Evolutionary conservation across 805 yeast genomes (phyloP).

Genomic region (Blastobotrys parvus): DNA sequence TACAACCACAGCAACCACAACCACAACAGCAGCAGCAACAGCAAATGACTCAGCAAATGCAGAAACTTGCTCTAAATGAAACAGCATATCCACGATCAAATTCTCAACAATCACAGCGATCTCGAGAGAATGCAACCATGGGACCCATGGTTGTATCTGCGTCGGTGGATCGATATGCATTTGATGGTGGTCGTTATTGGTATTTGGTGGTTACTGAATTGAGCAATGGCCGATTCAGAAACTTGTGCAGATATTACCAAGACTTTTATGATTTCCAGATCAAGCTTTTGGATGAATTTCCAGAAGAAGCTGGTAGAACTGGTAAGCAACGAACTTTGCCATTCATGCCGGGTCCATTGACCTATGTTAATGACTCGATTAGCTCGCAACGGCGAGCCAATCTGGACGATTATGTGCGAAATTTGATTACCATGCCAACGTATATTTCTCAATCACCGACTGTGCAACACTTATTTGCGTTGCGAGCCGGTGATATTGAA

Average conservation of each 20-base stretch:
- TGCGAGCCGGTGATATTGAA: slow-evolving; percentile 58
- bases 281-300: slow-evolving; percentile 69
- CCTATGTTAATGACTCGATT: slow-evolving; percentile 75
- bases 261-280: slow-evolving; percentile 95
- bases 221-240: slow-evolving; percentile 59
- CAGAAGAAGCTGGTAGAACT: slow-evolving; percentile 85
- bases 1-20: no score
- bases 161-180: slow-evolving; percentile 67
- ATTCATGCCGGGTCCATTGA: slow-evolving; percentile 91
- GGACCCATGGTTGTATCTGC: slow-evolving; percentile 46
- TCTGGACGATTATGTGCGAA: slow-evolving; percentile 48
- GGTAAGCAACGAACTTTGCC: slow-evolving; percentile 77
- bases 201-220: slow-evolving; percentile 63
- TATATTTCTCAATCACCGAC: slow-evolving; percentile 64
- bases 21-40: slow-evolving; percentile 18
- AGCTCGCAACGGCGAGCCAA: slow-evolving; percentile 47
- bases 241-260: slow-evolving; percentile 82
- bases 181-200: slow-evolving; percentile 85
- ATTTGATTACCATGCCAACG: slow-evolving; percentile 60
- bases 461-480: slow-evolving; percentile 63
- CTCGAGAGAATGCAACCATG: slow-evolving; percentile 6
- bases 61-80: neutral
- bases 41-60: neutral
- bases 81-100: neutral
- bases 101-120: slow-evolving; percentile 2